phyloP scores from a whole-genome alignment of 2,329 filamentous ascomycete genomes.

The Chalara sp. region DNA sequence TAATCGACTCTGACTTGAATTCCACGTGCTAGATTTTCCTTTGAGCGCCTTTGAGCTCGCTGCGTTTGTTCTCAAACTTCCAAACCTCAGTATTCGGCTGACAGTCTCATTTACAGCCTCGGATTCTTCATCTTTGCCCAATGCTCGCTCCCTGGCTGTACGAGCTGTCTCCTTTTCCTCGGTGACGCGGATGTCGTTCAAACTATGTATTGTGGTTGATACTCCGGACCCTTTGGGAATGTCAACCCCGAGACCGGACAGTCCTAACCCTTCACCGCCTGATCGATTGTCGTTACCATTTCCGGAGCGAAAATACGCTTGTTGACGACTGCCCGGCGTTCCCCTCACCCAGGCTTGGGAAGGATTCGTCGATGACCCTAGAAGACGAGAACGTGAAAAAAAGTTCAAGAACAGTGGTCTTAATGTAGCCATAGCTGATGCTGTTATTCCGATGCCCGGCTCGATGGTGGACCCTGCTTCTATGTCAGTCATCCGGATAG shows the following conservation, averaged over 20 bases:
- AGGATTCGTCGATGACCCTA: constrained; percentile 3
- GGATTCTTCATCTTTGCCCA: too few relatives aligned
- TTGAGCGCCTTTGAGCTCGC: background rate
- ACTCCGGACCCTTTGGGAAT: constrained; percentile 6
- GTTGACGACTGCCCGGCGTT: background rate
- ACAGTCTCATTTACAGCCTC: too few relatives aligned
- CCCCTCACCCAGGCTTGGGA: background rate
- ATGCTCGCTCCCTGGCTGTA: too few relatives aligned
- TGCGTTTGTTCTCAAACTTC: background rate
- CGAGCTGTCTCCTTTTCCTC: background rate
- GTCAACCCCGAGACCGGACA: constrained; percentile 5
- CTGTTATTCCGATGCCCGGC: constrained; percentile 18
- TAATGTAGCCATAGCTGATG: constrained; percentile 17
- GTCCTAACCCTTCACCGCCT: constrained; percentile 3
- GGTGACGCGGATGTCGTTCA: constrained; percentile 1
- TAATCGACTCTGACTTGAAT: constrained; percentile 1
- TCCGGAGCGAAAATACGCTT: constrained; percentile 6
- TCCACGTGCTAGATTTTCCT: background rate
- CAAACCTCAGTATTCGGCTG: background rate
- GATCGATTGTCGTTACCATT: background rate
- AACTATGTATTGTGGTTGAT: constrained; percentile 9
- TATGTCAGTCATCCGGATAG: background rate
- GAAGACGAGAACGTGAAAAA: constrained; percentile 11
- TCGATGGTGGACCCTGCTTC: constrained; percentile 15
- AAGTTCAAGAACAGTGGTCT: constrained; percentile 19